Base-by-base conservation (phyloP, 768 basidiomycete genomes). In the Gautieria morchelliformis region DNA sequence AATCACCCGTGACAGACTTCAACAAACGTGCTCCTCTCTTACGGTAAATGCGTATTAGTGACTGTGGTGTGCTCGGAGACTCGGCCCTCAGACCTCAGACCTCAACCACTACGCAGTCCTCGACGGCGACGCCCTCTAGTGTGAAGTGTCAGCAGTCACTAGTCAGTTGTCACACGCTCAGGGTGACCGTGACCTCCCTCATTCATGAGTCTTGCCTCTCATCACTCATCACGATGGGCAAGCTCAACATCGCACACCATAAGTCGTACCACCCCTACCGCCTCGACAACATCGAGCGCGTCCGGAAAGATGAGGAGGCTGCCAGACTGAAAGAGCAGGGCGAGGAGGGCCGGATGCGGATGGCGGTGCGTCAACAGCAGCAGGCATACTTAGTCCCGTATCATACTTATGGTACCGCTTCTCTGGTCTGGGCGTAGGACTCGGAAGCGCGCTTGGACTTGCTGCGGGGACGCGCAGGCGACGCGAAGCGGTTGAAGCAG, bases 211-310 rank as follows among this genome's bases (percentile, higher is more conserved):
- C 5, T 14, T 17, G 37, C 12, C 30, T 6, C 30, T 49, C 9
- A 24, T 41, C 10, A 17, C 30, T n/a, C n/a, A 12, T 32, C 45
- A 69, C 60, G 47, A 90, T 90, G 89, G 89, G 87, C 27, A 89
- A 89, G 65, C 78, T 92, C 22, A 90, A 90, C 67, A 91, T 92
- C 67, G 89, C 89, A 12, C 89, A 92, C 68, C 89, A 91, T 75
- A 93, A 93, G 67, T 90, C 88, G 1, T 92, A 92, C 68, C 89
- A 93, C 62, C 89, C 89, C 0, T 92, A 92, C 66, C 73, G 89
- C 40, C 70, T 83, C 44, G 90, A 93, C 67, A 93, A 93, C 64
- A 88, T 92, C 59, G 88, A 89, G 58, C 79, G 79, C 19, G 88
- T 93, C 1, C 74, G 82, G n/a, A 71, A 66, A 58, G 89, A 93